Base-by-base conservation (phyloP, 306 rosid species). In the Ammopiptanthus mongolicus region DNA sequence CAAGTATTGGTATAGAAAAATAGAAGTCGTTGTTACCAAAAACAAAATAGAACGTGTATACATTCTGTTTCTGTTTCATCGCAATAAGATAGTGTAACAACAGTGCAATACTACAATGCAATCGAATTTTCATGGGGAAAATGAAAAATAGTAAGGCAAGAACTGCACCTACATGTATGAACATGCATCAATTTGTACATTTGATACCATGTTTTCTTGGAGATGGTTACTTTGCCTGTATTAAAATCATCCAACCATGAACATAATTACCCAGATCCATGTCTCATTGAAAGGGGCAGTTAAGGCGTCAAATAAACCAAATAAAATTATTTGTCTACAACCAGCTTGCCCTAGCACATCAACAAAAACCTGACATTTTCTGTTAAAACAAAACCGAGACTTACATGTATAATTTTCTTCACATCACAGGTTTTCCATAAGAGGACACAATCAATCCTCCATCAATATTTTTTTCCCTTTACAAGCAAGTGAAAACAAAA, bases 381-480 rank as follows among this genome's bases (percentile, higher is more conserved):
- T 74, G 79, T 74, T 29, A 79, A 50, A 68, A 63, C 82, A 77
- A 75, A 73, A 67, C 70, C 66, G 80, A 67, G 39, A 82, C 69
- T 77, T 73, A 60, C 77, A 80, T 53, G 87, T 82, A 80, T 68
- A 75, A 65, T 77, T 75, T 82, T 58, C 84, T 84, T 55, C 74
- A 55, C 80, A 75, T 48, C 53, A 65, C 50, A 67, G 47, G 63
- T 84, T 80, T 78, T 79, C 74, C 83, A 88, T 81, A 77, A 10
- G 86, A 81, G 75, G 87, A 81, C 79, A 50, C 72, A 63, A 77
- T 78, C 77, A 78, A 81, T 73, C 84, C 85, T 78, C 84, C 83
- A 84, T 70, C 67, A 80, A 86, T 73, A 72, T 47, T 56, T 31
- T 47, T 84, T 36, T 52, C 47, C 80, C 76, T 87, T 80, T 84